Conservation (phyloP, 2,329 filamentous ascomycete species). For the Verticillium zaregamsianum region DNA sequence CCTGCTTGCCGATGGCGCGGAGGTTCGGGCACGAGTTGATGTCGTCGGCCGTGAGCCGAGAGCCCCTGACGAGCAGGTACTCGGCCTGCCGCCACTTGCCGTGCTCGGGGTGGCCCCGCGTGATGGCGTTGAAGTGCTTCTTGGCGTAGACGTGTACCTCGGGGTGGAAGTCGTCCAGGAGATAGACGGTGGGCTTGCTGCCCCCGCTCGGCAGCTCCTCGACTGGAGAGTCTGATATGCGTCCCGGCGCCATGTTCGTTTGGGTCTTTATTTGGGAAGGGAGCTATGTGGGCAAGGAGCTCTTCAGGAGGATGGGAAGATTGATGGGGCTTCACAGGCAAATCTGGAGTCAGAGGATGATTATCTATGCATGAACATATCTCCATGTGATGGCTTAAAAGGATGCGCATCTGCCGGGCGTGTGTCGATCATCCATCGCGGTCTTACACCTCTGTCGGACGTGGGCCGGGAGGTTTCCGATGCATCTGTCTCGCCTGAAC, state of each 20-base stretch:
- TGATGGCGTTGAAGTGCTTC: conserved; percentile 33
- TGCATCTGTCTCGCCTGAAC: too few relatives aligned
- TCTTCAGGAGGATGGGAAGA: too few relatives aligned
- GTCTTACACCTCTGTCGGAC: too few relatives aligned
- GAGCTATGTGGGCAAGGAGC: too few relatives aligned
- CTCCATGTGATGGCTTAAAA: too few relatives aligned
- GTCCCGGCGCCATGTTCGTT: conserved; percentile 7
- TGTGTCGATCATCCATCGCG: too few relatives aligned
- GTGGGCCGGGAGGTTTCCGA: too few relatives aligned
- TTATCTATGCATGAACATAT: too few relatives aligned
- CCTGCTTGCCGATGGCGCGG: conserved; percentile 40
- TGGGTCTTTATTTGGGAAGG: too few relatives aligned
- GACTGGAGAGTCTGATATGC: neutral
- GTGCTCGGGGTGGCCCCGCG: conserved; percentile 26
- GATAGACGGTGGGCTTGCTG: conserved; percentile 32
- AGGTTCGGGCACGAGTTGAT: conserved; percentile 29
- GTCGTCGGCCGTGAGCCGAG: conserved; percentile 31
- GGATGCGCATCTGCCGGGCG: too few relatives aligned
- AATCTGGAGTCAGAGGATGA: too few relatives aligned
- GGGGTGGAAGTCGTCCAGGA: conserved; percentile 34
- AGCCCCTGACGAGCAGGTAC: conserved; percentile 32
- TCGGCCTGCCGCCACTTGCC: conserved; percentile 33
- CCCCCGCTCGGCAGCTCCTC: neutral
- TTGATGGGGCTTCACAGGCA: too few relatives aligned
- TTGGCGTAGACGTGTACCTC: conserved; percentile 28